phyloP scores from a whole-genome alignment of 495 filamentous ascomycete species.

The Neurospora sp. region DNA sequence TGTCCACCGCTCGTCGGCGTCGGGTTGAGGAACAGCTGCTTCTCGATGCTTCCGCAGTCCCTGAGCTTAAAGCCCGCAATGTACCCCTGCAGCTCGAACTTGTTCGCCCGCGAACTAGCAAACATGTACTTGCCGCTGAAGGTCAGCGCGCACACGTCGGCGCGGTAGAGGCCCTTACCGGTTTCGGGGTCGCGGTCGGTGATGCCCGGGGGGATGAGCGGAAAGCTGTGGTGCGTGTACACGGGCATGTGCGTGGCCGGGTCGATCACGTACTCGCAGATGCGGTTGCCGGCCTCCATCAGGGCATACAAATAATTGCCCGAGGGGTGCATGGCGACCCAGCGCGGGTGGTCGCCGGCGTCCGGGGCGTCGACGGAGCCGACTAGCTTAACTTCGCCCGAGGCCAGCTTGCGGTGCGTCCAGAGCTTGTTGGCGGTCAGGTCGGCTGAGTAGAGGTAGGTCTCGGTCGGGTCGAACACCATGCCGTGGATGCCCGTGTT shows the following conservation, averaged over 20 bases:
- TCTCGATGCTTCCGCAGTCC: constrained; percentile 59
- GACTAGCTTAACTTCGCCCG: constrained; percentile 55
- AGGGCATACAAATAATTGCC: constrained; percentile 72
- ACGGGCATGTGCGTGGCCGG: constrained; percentile 64
- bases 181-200: constrained; percentile 31
- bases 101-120: constrained; percentile 67
- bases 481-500: constrained; percentile 79
- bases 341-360: constrained; percentile 66
- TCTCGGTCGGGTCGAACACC: constrained; percentile 78
- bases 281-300: constrained; percentile 75
- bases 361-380: constrained; percentile 61
- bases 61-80: constrained; percentile 66
- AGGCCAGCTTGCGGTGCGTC: constrained; percentile 62
- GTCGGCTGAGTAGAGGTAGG: constrained; percentile 79
- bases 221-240: constrained; percentile 68
- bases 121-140: constrained; percentile 60
- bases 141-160: constrained; percentile 65
- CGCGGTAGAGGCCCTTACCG: constrained; percentile 52
- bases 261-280: constrained; percentile 73
- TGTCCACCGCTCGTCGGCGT: constrained; percentile 80
- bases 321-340: constrained; percentile 69
- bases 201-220: constrained; percentile 63
- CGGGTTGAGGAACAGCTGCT: constrained; percentile 67
- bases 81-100: constrained; percentile 66
- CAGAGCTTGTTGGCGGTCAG: constrained; percentile 77